phyloP scores from a whole-genome alignment of 2,329 filamentous ascomycete species.

The Pochonia chlamydosporia region DNA sequence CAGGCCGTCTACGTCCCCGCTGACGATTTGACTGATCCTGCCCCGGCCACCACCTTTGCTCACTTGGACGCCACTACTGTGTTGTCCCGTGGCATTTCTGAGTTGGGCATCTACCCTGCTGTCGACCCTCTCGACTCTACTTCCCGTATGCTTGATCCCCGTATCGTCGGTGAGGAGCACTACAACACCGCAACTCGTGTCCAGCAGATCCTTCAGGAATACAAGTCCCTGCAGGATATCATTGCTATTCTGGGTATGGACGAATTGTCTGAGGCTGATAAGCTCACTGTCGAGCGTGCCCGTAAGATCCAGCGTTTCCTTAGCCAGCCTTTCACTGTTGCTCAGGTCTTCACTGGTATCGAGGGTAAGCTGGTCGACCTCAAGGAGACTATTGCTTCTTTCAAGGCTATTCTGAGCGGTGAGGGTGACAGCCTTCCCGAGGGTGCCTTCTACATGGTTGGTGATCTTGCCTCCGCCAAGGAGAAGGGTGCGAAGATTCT shows the following conservation, averaged over 20 bases:
- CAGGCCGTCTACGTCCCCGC: constrained; percentile 99
- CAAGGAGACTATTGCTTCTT: constrained; percentile 95
- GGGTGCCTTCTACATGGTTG: constrained; percentile 96
- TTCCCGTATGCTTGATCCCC: constrained; percentile 98
- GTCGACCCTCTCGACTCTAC: constrained; percentile 99
- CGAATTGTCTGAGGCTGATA: constrained; percentile 97
- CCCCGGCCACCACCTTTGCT: constrained; percentile 97
- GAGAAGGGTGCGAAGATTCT: constrained; percentile 99
- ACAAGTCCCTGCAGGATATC: constrained; percentile 99
- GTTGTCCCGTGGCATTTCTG: constrained; percentile 99
- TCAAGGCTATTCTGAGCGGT: constrained; percentile 94
- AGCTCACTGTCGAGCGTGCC: constrained; percentile 99
- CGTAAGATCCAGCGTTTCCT: constrained; percentile 99
- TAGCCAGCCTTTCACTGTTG: constrained; percentile 95
- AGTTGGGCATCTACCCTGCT: constrained; percentile 99
- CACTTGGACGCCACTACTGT: constrained; percentile 99
- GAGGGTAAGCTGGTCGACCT: constrained; percentile 96
- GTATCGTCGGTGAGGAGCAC: constrained; percentile 97
- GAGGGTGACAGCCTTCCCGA: constrained; percentile 96
- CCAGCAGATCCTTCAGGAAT: constrained; percentile 99
- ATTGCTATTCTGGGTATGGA: constrained; percentile 99
- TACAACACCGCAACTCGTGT: constrained; percentile 92
- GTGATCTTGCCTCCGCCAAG: constrained; percentile 86
- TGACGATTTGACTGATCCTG: constrained; percentile 99
- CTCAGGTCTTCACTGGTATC: constrained; percentile 80